Percentiles rank a stretch among this genome's conserved stretches.
Evolutionary conservation across 495 filamentous ascomycete species (phyloP).

Genomic region (Podospora sp.): DNA sequence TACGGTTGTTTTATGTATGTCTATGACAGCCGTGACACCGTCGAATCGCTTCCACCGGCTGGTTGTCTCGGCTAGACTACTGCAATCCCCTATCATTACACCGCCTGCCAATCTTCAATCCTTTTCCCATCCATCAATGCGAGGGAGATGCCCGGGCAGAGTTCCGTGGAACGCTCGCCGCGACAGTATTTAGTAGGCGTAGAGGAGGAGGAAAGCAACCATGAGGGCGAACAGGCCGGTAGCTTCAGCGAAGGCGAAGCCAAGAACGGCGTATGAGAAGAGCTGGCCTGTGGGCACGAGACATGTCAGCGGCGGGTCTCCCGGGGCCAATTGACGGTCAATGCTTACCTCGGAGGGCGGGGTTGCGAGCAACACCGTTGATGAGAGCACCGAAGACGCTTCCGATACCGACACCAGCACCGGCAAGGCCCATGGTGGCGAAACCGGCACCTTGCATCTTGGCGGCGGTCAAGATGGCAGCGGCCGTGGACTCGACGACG

Average conservation of each 20-base stretch:
- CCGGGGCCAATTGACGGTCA: background rate
- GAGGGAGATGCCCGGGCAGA: background rate
- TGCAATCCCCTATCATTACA: slow-evolving; percentile 12
- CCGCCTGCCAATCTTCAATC: slow-evolving; percentile 12
- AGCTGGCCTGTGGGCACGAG: slow-evolving; percentile 32
- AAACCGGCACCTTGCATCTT: slow-evolving; percentile 45
- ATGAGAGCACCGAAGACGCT: slow-evolving; percentile 45
- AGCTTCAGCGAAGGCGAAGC: slow-evolving; percentile 45
- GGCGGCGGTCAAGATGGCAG: slow-evolving; percentile 39
- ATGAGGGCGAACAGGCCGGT: slow-evolving; percentile 48
- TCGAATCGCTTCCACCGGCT: slow-evolving; percentile 11
- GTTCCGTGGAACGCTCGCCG: background rate
- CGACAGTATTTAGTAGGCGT: slow-evolving; percentile 36
- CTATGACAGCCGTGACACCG: slow-evolving; percentile 5
- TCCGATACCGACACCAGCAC: slow-evolving; percentile 47
- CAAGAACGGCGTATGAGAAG: slow-evolving; percentile 45
- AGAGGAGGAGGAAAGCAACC: slow-evolving; percentile 47
- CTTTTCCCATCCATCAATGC: slow-evolving; percentile 1
- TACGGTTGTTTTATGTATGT: slow-evolving; percentile 10
- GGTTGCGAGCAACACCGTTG: slow-evolving; percentile 45
- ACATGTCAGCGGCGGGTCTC: slow-evolving; percentile 15
- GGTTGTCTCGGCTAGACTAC: slow-evolving; percentile 4
- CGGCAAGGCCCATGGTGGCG: slow-evolving; percentile 45
- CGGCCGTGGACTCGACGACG: slow-evolving; percentile 40
- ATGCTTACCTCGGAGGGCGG: slow-evolving; percentile 38